Percentiles rank a stretch among this genome's conserved stretches.
Conservation (phyloP, 208 protist species). For the Trypanosoma theileri region DNA sequence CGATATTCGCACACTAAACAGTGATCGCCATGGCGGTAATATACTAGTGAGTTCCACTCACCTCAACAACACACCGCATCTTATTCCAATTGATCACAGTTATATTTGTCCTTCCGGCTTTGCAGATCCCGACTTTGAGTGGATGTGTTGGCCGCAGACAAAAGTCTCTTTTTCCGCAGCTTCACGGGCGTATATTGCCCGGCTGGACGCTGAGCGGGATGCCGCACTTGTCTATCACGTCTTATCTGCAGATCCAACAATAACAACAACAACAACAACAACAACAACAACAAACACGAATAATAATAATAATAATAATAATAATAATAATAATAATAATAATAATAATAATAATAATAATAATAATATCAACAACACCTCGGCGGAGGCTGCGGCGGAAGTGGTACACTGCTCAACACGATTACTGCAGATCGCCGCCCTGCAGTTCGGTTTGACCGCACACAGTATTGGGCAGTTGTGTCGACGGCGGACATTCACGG, state of each 20-base stretch:
- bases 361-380: conserved; percentile 13
- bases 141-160: conserved; percentile 77
- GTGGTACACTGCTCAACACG: conserved; percentile 50
- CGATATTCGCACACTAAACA: conserved; percentile 75
- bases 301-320: too few species aligned
- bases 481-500: conserved; percentile 40
- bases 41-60: conserved; percentile 37
- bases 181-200: conserved; percentile 47
- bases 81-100: conserved; percentile 87
- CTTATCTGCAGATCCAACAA: not conserved
- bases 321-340: too few species aligned
- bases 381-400: conserved; percentile 42
- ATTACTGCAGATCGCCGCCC: conserved; percentile 52
- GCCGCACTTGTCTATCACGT: conserved; percentile 39
- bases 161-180: conserved; percentile 54
- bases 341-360: conserved; percentile 1
- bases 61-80: conserved; percentile 18
- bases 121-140: conserved; percentile 82
- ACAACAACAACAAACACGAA: too few species aligned
- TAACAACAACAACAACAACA: too few species aligned
- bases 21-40: conserved; percentile 79
- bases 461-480: conserved; percentile 51
- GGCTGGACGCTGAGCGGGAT: conserved; percentile 56
- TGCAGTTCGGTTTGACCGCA: conserved; percentile 45
- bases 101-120: conserved; percentile 78